Evolutionary conservation across 495 filamentous ascomycete species (phyloP).

Genomic region (Haplographium delicatum): DNA sequence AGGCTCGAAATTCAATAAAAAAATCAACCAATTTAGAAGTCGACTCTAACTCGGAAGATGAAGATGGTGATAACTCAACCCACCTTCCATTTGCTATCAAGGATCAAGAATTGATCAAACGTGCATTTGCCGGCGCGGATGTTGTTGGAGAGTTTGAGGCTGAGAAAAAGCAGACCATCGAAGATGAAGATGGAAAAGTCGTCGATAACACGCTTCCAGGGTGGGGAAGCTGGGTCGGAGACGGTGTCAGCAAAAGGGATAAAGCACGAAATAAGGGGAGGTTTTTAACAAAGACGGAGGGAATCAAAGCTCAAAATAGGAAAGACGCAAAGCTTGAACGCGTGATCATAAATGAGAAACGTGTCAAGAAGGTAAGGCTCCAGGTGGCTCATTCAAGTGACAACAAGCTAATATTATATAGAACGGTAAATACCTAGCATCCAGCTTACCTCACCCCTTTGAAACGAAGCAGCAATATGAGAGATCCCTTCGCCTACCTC

Average conservation of each 20-base stretch:
- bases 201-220: slow-evolving; percentile 82
- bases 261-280: slow-evolving; percentile 49
- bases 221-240: slow-evolving; percentile 88
- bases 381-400: neutral
- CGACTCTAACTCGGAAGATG: slow-evolving; percentile 49
- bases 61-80: slow-evolving; percentile 33
- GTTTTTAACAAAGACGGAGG: slow-evolving; percentile 64
- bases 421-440: slow-evolving; percentile 85
- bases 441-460: slow-evolving; percentile 76
- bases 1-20: slow-evolving; percentile 9
- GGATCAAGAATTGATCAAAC: slow-evolving; percentile 75
- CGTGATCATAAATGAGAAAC: slow-evolving; percentile 92
- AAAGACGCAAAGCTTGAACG: slow-evolving; percentile 75
- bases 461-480: slow-evolving; percentile 89
- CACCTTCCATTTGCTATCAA: slow-evolving; percentile 59
- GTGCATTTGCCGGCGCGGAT: slow-evolving; percentile 86
- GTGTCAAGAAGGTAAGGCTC: slow-evolving; percentile 72
- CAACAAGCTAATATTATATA: slow-evolving; percentile 28
- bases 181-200: slow-evolving; percentile 80
- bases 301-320: slow-evolving; percentile 69
- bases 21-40: slow-evolving; percentile 11
- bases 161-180: slow-evolving; percentile 69
- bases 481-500: slow-evolving; percentile 74
- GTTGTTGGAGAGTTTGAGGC: slow-evolving; percentile 75
- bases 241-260: slow-evolving; percentile 62